Base-by-base conservation (phyloP, 495 filamentous ascomycete genomes). In the Tuber melanosporum region DNA sequence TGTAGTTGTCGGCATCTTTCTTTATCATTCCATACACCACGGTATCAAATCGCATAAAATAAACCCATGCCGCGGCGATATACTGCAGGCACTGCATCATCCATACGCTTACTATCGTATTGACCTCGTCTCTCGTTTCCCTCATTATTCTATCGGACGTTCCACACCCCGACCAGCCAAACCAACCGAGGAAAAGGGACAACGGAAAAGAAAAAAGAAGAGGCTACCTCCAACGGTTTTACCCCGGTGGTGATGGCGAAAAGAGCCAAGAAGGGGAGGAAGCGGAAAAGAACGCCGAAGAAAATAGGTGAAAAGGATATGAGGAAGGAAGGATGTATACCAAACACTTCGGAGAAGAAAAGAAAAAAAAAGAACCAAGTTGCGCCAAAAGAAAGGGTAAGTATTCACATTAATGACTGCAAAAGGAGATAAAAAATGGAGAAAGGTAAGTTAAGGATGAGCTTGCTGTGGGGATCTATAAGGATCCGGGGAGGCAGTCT, bases 401-500 rank as follows among this genome's bases (percentile, higher is more conserved):
- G 66, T 66, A 66, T 66, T 66, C 57, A 76, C 57, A 76, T 76
- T 72, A 9, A 62, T 36, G 57, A 76, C 52, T 76, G 70, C 45
- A 62, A 43, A 72, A 52, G 14, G 15, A 15, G 47, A 26, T 20
- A 22, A 8, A 57, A 75, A 72, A 45, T 3, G 12, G 14, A 47
- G 47, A n/a, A 41, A 26, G 72, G 32, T 44, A 32, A 17, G 42
- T 43, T 10, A 45, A 71, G 26, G 71, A 3, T 57, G 74, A 20
- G 77, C 71, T 26, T 75, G 79, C 17, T 71, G 47, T 9, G 73
- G 78, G 14, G 52, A 44, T 20, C 78, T 79, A 39, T 32, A 26
- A 36, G 78, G 73, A 32, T 80, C 78, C 9, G 78, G 77, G 1
- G 73, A 80, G 19, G 73, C 77, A 8, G 77, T 41, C 71, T 80